phyloP scores from a whole-genome alignment of 192 early-diverging fungal genomes.

The Entomortierella chlamydospora region DNA sequence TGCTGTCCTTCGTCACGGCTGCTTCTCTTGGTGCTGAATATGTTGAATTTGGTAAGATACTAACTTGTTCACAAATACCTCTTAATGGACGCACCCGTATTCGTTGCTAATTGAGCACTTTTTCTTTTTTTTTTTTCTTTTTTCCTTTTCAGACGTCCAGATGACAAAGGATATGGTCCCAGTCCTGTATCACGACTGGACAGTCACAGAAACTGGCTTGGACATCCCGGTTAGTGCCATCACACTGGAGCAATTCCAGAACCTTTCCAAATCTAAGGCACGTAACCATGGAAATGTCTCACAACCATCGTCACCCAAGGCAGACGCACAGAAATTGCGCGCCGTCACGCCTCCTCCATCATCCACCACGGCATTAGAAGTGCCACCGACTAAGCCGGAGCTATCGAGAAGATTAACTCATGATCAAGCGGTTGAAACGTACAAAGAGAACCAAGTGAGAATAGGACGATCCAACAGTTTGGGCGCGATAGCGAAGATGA shows the following conservation, averaged over 20 bases:
- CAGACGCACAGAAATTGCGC: not conserved
- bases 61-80: no score
- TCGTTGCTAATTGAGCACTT: no score
- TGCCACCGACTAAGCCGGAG: constrained; percentile 15
- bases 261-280: constrained; percentile 60
- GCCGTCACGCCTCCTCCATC: constrained; percentile 16
- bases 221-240: constrained; percentile 76
- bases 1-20: constrained; percentile 86
- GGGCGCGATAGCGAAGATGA: constrained; percentile 39
- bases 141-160: constrained; percentile 85
- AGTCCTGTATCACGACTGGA: constrained; percentile 96
- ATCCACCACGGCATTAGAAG: not conserved
- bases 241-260: constrained; percentile 77
- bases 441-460: constrained; percentile 11
- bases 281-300: constrained; percentile 28
- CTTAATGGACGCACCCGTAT: no score
- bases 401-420: constrained; percentile 8
- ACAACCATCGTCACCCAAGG: constrained; percentile 21
- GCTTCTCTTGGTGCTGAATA: constrained; percentile 85
- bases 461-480: constrained; percentile 61
- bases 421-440: constrained; percentile 6
- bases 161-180: constrained; percentile 88
- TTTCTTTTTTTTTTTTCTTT: no score
- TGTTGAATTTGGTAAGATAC: constrained; percentile 85
- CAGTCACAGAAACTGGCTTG: constrained; percentile 75